Conservation (phyloP, 371 early-diverging fungal genomes). For the Circinella minor region DNA sequence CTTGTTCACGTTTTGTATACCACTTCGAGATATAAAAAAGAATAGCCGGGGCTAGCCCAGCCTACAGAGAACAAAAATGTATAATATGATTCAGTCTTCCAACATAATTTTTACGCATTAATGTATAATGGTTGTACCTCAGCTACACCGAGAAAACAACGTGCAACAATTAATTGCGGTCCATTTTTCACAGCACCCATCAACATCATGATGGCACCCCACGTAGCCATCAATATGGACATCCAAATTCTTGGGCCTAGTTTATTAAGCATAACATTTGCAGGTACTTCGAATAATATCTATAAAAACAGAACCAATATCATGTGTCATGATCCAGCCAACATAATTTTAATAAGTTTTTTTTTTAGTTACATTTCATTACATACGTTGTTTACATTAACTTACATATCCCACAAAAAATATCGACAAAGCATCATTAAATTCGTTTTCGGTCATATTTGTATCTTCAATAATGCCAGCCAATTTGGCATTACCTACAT, state of each 20-base stretch:
- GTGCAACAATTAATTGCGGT: conserved; percentile 55
- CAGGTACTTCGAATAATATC: conserved; percentile 73
- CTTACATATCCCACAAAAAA: conserved; percentile 67
- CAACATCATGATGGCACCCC: conserved; percentile 50
- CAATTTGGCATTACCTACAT: conserved; percentile 59
- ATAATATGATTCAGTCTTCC: too few relatives aligned
- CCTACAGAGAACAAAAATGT: neutral
- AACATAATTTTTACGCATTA: too few relatives aligned
- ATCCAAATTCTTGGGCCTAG: conserved; percentile 77
- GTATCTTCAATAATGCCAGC: conserved; percentile 55
- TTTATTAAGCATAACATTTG: conserved; percentile 71
- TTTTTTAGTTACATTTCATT: neutral
- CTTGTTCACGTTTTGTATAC: conserved; percentile 66
- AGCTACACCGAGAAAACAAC: conserved; percentile 74
- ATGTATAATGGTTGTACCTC: conserved; percentile 20
- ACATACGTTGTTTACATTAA: conserved; percentile 11
- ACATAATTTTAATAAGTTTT: too few relatives aligned
- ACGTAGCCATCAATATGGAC: conserved; percentile 58
- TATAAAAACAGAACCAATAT: conserved; percentile 7
- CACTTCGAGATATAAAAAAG: conserved; percentile 57
- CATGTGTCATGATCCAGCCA: too few relatives aligned
- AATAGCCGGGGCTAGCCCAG: conserved; percentile 21
- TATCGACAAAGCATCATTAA: conserved; percentile 63
- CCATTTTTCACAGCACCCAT: conserved; percentile 51
- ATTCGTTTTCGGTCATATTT: conserved; percentile 49